Evolutionary conservation across 2,329 filamentous ascomycete species (phyloP), one percentile per base, ranked within the genome.

Genomic region (Diaporthe nobilis): DNA sequence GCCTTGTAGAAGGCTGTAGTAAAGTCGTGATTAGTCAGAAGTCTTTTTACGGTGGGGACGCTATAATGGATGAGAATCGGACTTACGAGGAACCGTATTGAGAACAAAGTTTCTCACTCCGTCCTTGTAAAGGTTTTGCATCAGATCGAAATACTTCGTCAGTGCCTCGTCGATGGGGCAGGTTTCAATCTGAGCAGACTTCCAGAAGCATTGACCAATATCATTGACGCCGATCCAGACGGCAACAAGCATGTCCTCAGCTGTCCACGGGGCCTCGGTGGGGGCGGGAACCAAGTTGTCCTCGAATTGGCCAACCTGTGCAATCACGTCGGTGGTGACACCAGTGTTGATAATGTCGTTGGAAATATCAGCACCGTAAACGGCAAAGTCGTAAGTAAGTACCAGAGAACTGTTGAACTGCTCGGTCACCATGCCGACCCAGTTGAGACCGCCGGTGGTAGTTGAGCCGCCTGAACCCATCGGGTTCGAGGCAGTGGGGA

Each of bases 141-240:
- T 22, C 15, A 77, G 37, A 12, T 31, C 61, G 39, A 77, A 77
- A 61, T 77, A 77, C 61, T 77, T 31, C 3, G 75, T 63, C 68
- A 75, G 67, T 15, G 67, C 75, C 17, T 72, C 72, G 49, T 77
- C 73, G 22, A 77, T 75, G 15, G 75, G 75, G 55, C 75, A 77
- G 2, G 61, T 77, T 10, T 65, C 37, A 20, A 60, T 60, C 47
- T 42, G n/a, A 12, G 58, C 44, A 49, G 60, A 60, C 49, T 75
- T 55, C 75, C 75, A 77, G 55, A 77, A 77, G 47, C 75, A 77
- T 65, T 77, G 44, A 42, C 75, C 75, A 49, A 77, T 73, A 6
- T 77, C 75, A 49, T 77, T 77, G 61, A 77, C 51, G 17, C 75
- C 75, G 31, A 77, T 77, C 75, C 75, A 77, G 15, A 77, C 75